These are phyloP conservation scores for Penicillium sp. DNA, from an alignment of 2,329 filamentous ascomycete species.

Conservation along the genomic window DNA sequence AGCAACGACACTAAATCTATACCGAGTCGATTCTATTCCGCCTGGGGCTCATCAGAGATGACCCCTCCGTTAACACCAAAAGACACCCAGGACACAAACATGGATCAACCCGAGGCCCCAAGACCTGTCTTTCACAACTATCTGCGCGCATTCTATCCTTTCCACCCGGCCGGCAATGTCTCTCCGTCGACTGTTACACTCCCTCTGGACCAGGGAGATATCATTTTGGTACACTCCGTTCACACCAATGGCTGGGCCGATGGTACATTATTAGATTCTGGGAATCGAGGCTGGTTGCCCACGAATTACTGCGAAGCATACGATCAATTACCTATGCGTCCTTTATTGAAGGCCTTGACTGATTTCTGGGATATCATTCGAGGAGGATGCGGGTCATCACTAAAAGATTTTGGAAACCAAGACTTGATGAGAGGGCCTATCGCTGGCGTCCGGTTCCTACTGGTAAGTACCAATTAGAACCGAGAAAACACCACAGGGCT, in stretches of 20 bases:
- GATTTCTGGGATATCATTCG: conserved; percentile 90
- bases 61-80: conserved; percentile 75
- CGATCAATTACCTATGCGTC: conserved; percentile 81
- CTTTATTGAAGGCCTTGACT: conserved; percentile 77
- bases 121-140: conserved; percentile 86
- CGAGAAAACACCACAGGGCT: neutral
- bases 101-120: conserved; percentile 42
- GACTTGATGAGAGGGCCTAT: conserved; percentile 94
- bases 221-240: conserved; percentile 91
- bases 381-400: conserved; percentile 71
- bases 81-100: conserved; percentile 56
- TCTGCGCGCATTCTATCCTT: conserved; percentile 88
- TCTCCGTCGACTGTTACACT: conserved; percentile 85
- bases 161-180: conserved; percentile 73
- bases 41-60: conserved; percentile 53
- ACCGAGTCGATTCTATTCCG: conserved; percentile 23
- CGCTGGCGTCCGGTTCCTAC: conserved; percentile 81
- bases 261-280: conserved; percentile 81
- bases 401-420: conserved; percentile 79
- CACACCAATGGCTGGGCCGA: conserved; percentile 99
- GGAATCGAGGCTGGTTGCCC: conserved; percentile 88
- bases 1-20: conserved; percentile 7
- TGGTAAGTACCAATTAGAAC: conserved; percentile 59
- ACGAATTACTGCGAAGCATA: conserved; percentile 98
- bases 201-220: conserved; percentile 82